A percentile compares a stretch with the other conserved stretches of the same genome.
Evolutionary conservation across 169 alveolate genomes (phyloP).

Genomic region (Plasmodium berghei): DNA sequence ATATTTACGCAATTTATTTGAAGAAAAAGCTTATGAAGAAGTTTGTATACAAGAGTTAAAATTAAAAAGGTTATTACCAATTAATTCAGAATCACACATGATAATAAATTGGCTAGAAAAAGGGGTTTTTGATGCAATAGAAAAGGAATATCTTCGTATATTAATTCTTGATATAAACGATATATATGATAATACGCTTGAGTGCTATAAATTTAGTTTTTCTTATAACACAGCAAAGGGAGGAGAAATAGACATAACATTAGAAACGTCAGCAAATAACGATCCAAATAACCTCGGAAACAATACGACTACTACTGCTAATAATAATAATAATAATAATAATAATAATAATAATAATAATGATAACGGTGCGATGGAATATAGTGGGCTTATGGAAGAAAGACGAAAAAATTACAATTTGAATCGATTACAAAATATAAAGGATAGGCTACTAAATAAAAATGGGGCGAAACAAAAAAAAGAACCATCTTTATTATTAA

Average conservation of each 20-base stretch:
- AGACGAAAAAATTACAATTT: slow-evolving; percentile 44
- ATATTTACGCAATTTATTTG: slow-evolving; percentile 80
- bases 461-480: slow-evolving; percentile 35
- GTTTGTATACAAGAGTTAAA: slow-evolving; percentile 80
- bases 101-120: slow-evolving; percentile 88
- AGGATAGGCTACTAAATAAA: slow-evolving; percentile 76
- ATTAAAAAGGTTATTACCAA: slow-evolving; percentile 78
- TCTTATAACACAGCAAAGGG: slow-evolving; percentile 66
- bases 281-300: background rate
- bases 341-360: slow-evolving; percentile 1
- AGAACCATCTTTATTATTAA: slow-evolving; percentile 74
- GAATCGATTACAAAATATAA: slow-evolving; percentile 25
- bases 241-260: slow-evolving; percentile 60
- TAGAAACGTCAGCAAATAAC: slow-evolving; percentile 44
- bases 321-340: slow-evolving; percentile 1
- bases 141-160: slow-evolving; percentile 81
- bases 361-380: background rate
- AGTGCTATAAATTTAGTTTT: slow-evolving; percentile 81
- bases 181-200: slow-evolving; percentile 85
- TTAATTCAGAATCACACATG: slow-evolving; percentile 78
- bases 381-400: slow-evolving; percentile 8
- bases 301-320: background rate
- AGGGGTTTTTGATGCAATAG: slow-evolving; percentile 90
- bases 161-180: slow-evolving; percentile 85
- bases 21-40: slow-evolving; percentile 83